These are phyloP conservation scores for Alternaria incomplexa DNA, from an alignment of 2,329 filamentous ascomycete species.

Conservation along the genomic window DNA sequence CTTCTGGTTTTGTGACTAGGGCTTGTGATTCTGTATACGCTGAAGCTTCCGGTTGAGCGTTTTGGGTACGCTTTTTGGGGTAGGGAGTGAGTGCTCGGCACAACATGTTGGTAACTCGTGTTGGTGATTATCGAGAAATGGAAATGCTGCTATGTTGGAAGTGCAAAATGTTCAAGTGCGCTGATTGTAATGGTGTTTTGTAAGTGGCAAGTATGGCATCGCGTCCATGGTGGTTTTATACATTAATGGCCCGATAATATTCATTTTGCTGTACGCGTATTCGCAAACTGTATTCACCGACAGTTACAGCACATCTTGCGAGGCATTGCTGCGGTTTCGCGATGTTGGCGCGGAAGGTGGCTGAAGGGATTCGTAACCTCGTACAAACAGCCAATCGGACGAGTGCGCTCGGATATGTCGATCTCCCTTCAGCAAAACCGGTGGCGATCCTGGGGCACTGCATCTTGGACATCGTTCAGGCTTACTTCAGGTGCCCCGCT, in stretches of 20 bases:
- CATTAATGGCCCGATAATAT: not conserved
- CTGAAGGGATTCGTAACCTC: constrained; percentile 2
- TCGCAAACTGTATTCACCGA: not conserved
- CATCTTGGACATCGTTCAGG: not conserved
- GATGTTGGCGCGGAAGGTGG: constrained; percentile 2
- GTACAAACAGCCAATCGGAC: constrained; percentile 7
- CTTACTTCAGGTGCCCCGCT: not conserved
- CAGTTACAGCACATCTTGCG: not conserved
- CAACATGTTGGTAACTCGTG: not conserved
- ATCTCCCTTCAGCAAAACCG: not conserved
- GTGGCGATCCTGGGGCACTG: not conserved
- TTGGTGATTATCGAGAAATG: not conserved
- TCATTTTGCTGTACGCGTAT: not conserved
- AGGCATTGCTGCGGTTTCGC: not conserved
- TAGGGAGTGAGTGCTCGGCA: not conserved
- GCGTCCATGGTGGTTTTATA: not conserved
- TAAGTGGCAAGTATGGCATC: not conserved
- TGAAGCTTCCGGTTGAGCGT: not conserved
- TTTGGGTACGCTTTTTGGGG: not conserved
- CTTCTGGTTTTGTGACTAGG: not conserved
- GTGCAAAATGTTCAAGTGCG: not conserved
- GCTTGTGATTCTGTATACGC: not conserved
- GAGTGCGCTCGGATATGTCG: not conserved
- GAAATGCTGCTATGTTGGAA: not conserved
- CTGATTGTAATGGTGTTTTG: not conserved